Evolutionary conservation across 2,329 filamentous ascomycete genomes (phyloP).

Genomic region (Zymoseptoria passerinii): DNA sequence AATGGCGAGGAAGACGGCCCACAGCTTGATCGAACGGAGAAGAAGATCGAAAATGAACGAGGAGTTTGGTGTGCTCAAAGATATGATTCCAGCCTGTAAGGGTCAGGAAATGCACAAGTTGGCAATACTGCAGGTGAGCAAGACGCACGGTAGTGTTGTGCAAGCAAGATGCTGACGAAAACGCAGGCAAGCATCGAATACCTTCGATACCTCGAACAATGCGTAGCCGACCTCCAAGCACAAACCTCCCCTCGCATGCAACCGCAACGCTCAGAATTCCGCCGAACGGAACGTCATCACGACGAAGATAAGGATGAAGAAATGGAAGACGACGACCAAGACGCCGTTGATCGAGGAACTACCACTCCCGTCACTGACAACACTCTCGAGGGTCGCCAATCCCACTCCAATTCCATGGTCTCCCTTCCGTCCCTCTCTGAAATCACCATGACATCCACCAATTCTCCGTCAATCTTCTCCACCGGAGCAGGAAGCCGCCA

Average conservation of each 20-base stretch:
- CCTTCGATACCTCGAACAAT: conserved; percentile 85
- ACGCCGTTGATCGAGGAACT: conserved; percentile 4
- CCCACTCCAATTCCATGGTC: conserved; percentile 19
- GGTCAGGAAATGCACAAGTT: conserved; percentile 96
- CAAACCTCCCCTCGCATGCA: conserved; percentile 28
- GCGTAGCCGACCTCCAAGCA: conserved; percentile 69
- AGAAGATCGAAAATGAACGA: conserved; percentile 97
- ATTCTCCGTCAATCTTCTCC: conserved; percentile 25
- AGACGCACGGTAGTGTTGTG: neutral
- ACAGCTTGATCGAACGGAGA: conserved; percentile 86
- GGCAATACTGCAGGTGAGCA: conserved; percentile 76
- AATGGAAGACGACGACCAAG: conserved; percentile 43
- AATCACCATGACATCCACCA: conserved; percentile 36
- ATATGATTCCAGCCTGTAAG: conserved; percentile 91
- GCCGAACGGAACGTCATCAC: conserved; percentile 36
- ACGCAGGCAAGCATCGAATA: conserved; percentile 88
- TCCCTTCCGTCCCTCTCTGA: conserved; percentile 31
- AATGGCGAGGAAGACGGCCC: conserved; percentile 90
- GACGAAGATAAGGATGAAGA: conserved; percentile 47
- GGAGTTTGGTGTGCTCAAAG: conserved; percentile 86
- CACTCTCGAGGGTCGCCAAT: neutral
- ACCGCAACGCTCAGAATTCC: conserved; percentile 11
- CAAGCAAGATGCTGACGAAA: conserved; percentile 1
- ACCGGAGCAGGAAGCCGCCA: conserved; percentile 18
- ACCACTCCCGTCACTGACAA: conserved; percentile 28